Evolutionary conservation across 805 yeast species (phyloP).

Genomic region (Saccharomycopsis microspora): DNA sequence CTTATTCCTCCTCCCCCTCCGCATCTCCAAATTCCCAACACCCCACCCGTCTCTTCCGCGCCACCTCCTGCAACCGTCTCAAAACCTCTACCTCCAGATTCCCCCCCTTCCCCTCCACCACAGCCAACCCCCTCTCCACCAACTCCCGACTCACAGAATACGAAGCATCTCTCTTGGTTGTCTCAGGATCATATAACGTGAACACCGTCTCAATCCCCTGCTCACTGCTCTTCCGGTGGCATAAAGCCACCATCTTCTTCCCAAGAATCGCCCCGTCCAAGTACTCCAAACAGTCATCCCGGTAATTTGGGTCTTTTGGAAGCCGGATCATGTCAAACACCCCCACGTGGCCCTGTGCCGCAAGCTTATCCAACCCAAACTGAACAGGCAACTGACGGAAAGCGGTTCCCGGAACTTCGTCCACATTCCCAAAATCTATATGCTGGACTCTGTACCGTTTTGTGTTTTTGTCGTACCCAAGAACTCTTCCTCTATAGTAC

Average conservation of each 20-base stretch:
- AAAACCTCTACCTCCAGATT: conserved; percentile 30
- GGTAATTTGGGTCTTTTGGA: conserved; percentile 47
- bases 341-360: conserved; percentile 47
- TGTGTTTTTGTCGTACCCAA: conserved; percentile 32
- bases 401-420: conserved; percentile 28
- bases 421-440: conserved; percentile 50
- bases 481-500: conserved; percentile 47
- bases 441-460: conserved; percentile 40
- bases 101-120: conserved; percentile 30
- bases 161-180: conserved; percentile 39
- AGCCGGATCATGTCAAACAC: conserved; percentile 39
- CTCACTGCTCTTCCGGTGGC: conserved; percentile 28
- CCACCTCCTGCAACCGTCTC: conserved; percentile 32
- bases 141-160: conserved; percentile 51
- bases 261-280: conserved; percentile 43
- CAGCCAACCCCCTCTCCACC: conserved; percentile 48
- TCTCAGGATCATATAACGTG: conserved; percentile 44
- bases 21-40: conserved; percentile 75
- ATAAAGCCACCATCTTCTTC: conserved; percentile 43
- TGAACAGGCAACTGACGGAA: conserved; percentile 43
- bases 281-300: conserved; percentile 39
- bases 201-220: conserved; percentile 37
- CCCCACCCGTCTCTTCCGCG: conserved; percentile 41
- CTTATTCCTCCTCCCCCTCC: conserved; percentile 30
- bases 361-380: conserved; percentile 28